phyloP scores from a whole-genome alignment of 192 early-diverging fungal species.

The Backusella mclennaniae region DNA sequence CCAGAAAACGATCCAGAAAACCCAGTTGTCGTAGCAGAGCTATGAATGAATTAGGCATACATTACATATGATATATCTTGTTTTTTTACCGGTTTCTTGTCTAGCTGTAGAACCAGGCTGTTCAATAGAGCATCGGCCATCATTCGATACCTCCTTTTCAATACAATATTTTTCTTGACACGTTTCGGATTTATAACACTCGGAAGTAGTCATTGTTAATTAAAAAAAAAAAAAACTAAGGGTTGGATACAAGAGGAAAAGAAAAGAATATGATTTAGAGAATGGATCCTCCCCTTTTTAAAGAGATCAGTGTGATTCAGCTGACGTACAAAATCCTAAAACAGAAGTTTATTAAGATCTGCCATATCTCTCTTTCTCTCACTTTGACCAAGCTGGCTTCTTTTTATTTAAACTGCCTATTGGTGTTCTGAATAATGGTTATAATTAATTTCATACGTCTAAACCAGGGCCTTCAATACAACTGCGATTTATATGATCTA shows the following conservation, averaged over 20 bases:
- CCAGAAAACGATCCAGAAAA: slow-evolving; percentile 40
- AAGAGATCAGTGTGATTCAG: not conserved
- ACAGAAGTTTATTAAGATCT: not conserved
- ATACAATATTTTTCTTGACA: slow-evolving; percentile 21
- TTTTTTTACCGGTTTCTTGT: not conserved
- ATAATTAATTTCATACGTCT: not conserved
- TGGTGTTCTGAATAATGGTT: not conserved
- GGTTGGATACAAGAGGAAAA: not conserved
- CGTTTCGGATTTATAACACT: slow-evolving; percentile 19
- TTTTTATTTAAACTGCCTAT: not conserved
- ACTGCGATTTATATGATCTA: not conserved
- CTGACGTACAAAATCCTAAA: not conserved
- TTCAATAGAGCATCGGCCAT: not conserved
- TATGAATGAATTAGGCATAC: not conserved
- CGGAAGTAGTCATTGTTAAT: not conserved
- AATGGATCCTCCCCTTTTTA: not conserved
- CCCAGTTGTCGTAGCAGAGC: slow-evolving; percentile 17
- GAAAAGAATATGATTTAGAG: not conserved
- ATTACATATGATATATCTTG: not conserved
- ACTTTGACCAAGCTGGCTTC: not conserved
- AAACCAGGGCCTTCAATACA: not conserved
- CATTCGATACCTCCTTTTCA: not conserved
- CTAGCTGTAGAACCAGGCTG: not conserved
- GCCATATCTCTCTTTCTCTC: not conserved
- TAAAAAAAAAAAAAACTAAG: too few species aligned